Conservation (phyloP, 352 stramenopile genomes). For the Peronosclerospora sorghi region DNA sequence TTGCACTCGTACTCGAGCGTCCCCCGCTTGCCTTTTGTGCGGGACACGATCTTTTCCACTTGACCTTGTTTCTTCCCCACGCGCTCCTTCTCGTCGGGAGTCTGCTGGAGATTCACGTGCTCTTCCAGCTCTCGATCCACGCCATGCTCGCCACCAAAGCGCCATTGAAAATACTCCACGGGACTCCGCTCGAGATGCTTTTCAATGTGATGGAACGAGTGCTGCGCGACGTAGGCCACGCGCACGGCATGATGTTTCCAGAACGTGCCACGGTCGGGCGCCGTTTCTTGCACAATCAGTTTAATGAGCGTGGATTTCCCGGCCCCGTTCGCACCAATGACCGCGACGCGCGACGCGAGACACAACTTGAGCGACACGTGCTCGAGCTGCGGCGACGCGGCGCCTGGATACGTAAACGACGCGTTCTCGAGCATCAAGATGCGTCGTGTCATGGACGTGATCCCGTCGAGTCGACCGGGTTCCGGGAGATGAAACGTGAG, state of each 20-base stretch:
- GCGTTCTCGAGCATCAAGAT: slow-evolving; percentile 87
- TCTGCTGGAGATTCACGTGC: slow-evolving; percentile 86
- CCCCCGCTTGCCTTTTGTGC: slow-evolving; percentile 56
- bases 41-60: slow-evolving; percentile 91
- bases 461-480: slow-evolving; percentile 84
- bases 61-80: slow-evolving; percentile 87
- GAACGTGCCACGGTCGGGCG: slow-evolving; percentile 53
- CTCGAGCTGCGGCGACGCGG: slow-evolving; percentile 80
- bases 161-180: slow-evolving; percentile 96
- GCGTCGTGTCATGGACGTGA: slow-evolving; percentile 85
- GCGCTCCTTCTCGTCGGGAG: slow-evolving; percentile 84
- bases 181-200: slow-evolving; percentile 89
- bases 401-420: slow-evolving; percentile 81
- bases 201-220: slow-evolving; percentile 97
- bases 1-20: slow-evolving; percentile 85
- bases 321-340: slow-evolving; percentile 94
- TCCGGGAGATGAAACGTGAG: slow-evolving; percentile 85
- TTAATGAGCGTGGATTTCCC: slow-evolving; percentile 99
- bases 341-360: slow-evolving; percentile 91
- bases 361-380: slow-evolving; percentile 93
- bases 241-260: slow-evolving; percentile 88
- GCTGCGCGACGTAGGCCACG: slow-evolving; percentile 93
- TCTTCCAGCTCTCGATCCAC: slow-evolving; percentile 88
- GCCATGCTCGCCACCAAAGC: slow-evolving; percentile 91
- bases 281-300: slow-evolving; percentile 79